Conservation (phyloP, 805 yeast genomes). For the Kurtzmaniella fragi region DNA sequence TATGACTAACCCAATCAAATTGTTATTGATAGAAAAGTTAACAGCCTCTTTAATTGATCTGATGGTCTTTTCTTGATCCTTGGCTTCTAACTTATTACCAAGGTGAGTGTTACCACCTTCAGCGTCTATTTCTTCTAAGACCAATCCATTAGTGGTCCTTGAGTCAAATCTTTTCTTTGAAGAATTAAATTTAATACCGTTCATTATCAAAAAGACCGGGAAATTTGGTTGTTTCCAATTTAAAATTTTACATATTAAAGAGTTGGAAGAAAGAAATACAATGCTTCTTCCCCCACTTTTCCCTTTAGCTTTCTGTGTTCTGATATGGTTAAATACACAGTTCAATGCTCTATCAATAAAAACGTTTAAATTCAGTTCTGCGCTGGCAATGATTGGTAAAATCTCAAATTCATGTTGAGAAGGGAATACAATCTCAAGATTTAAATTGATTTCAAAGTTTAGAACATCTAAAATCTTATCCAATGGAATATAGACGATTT, state of each 20-base stretch:
- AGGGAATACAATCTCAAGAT: slow-evolving; percentile 75
- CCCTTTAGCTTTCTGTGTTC: slow-evolving; percentile 29
- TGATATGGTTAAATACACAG: slow-evolving; percentile 73
- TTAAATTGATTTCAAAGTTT: slow-evolving; percentile 59
- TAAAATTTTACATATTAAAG: slow-evolving; percentile 84
- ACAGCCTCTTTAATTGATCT: slow-evolving; percentile 80
- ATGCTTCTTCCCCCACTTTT: slow-evolving; percentile 49
- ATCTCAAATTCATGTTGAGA: slow-evolving; percentile 42
- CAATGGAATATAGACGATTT: slow-evolving; percentile 53
- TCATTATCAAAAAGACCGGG: slow-evolving; percentile 85
- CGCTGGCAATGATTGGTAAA: slow-evolving; percentile 35
- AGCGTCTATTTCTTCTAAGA: slow-evolving; percentile 18
- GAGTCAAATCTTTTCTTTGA: slow-evolving; percentile 27
- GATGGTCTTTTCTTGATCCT: slow-evolving; percentile 39
- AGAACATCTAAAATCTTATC: slow-evolving; percentile 51
- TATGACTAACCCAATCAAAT: slow-evolving; percentile 77
- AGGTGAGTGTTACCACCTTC: not conserved
- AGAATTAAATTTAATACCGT: slow-evolving; percentile 46
- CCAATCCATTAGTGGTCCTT: slow-evolving; percentile 36
- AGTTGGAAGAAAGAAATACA: slow-evolving; percentile 80
- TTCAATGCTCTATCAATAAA: slow-evolving; percentile 72
- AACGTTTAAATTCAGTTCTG: slow-evolving; percentile 54
- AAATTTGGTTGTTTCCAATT: slow-evolving; percentile 99
- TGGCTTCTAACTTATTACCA: slow-evolving; percentile 16
- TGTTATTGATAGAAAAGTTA: slow-evolving; percentile 73